Conservation (phyloP, 345 rosid genomes). For the Citrus sinensis region DVS_A1.0 CM039166.1:16275501-16276000, state of each 20-base stretch:
- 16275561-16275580: too few species aligned
- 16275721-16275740: conserved; percentile 6
- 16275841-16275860: background rate
- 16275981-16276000: too few species aligned
- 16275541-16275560: too few species aligned
- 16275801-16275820: background rate
- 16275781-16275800: background rate
- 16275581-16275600: too few species aligned
- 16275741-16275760: background rate
- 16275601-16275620: fast-evolving
- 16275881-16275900: conserved; percentile 4
- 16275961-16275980: too few species aligned
- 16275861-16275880: background rate
- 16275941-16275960: too few species aligned
- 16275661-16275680: background rate
- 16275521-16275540: fast-evolving
- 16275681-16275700: conserved; percentile 29
- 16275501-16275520: fast-evolving
- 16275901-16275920: background rate
- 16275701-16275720: conserved; percentile 5
- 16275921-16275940: background rate
- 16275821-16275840: background rate
- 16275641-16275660: too few species aligned
- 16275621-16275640: fast-evolving
- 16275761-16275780: conserved; percentile 12